These are phyloP conservation scores for Ambrosia artemisiifolia DNA, from an alignment of 129 eudicot genomes.

Conservation along the genomic window DNA sequence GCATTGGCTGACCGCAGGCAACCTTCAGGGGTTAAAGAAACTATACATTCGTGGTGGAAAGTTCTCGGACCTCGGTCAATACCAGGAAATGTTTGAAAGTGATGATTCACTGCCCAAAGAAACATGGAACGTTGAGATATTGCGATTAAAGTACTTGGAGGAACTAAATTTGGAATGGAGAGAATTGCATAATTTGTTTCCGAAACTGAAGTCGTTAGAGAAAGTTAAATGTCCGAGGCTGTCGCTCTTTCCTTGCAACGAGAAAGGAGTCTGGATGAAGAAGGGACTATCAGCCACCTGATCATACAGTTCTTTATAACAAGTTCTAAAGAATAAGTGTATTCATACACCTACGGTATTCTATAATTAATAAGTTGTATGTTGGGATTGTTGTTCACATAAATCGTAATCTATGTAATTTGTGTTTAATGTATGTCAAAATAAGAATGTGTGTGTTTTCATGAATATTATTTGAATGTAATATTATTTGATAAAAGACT, in stretches of 20 bases:
- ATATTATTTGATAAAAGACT: no score
- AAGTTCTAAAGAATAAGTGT: neutral
- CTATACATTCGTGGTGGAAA: slow-evolving; percentile 57
- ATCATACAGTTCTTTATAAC: neutral
- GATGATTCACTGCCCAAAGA: slow-evolving; percentile 2
- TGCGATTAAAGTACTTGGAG: slow-evolving; percentile 48
- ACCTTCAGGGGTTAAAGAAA: slow-evolving; percentile 32
- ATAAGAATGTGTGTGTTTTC: no score
- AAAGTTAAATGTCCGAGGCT: slow-evolving; percentile 47
- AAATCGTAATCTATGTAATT: neutral
- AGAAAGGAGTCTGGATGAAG: slow-evolving; percentile 45
- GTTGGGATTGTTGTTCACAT: neutral
- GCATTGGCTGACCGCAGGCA: slow-evolving; percentile 33
- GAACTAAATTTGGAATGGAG: slow-evolving; percentile 51
- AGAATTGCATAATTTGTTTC: slow-evolving; percentile 39
- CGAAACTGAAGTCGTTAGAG: slow-evolving; percentile 37
- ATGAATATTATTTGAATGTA: no score
- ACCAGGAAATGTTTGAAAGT: slow-evolving; percentile 2
- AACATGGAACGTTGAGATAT: slow-evolving; percentile 31
- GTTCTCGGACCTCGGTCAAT: slow-evolving; percentile 33
- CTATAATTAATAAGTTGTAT: neutral
- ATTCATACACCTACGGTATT: neutral
- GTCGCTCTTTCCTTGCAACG: slow-evolving; percentile 51
- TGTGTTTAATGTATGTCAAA: neutral
- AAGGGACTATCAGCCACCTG: neutral